Evolutionary conservation across 2,329 filamentous ascomycete genomes (phyloP).

Genomic region (Fusarium irregulare): DNA sequence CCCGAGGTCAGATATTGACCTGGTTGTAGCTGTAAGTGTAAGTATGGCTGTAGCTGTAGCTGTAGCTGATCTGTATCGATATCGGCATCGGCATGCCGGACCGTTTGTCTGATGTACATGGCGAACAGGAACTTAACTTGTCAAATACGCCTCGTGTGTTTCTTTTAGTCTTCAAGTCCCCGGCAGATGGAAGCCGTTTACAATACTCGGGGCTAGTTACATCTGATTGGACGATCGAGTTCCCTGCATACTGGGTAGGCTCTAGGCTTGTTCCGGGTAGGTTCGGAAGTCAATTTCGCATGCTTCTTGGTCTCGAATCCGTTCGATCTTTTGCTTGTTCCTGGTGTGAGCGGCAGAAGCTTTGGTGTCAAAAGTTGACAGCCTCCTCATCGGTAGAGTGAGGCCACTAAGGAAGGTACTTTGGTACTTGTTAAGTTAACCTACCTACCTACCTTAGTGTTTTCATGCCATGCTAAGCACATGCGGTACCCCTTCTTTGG

Average conservation of each 20-base stretch:
- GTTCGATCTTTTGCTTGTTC: constrained; percentile 14
- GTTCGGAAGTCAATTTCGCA: constrained; percentile 25
- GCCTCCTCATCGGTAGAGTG: not conserved
- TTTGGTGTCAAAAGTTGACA: constrained; percentile 32
- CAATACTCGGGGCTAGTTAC: constrained; percentile 13
- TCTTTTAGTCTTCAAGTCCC: constrained; percentile 29
- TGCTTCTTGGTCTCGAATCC: constrained; percentile 23
- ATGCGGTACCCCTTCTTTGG: not conserved
- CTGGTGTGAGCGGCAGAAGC: constrained; percentile 22
- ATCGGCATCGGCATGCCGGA: constrained; percentile 42
- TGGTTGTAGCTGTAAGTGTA: not conserved
- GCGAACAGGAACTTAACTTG: constrained; percentile 41
- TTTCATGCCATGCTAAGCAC: not conserved
- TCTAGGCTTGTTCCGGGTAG: constrained; percentile 38
- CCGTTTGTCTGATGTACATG: constrained; percentile 43
- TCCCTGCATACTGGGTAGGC: constrained; percentile 37
- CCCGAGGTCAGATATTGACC: not conserved
- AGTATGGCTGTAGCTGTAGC: not conserved
- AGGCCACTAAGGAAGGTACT: not conserved
- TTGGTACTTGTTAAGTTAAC: not conserved
- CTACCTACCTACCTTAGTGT: not conserved
- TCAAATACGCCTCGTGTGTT: constrained; percentile 36
- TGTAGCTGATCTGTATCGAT: constrained; percentile 5
- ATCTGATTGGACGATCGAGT: constrained; percentile 43
- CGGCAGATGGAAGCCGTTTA: constrained; percentile 31